Evolutionary conservation across 805 yeast genomes (phyloP).

Genomic region (Helenozyma rhizophorensis): DNA sequence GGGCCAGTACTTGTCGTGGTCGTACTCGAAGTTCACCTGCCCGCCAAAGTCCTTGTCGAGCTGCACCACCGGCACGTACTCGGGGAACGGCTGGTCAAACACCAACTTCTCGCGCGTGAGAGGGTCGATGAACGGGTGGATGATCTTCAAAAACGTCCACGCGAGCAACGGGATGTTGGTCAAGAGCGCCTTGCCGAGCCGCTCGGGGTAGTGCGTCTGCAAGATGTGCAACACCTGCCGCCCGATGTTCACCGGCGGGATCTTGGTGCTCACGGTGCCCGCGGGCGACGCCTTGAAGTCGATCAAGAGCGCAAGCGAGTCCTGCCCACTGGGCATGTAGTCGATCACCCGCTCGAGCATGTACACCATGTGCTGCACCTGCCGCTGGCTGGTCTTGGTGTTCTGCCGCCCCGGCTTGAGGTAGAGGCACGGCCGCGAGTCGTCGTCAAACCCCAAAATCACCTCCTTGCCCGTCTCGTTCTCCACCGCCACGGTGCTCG

Average conservation of each 20-base stretch:
- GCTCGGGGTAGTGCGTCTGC: slow-evolving; percentile 96
- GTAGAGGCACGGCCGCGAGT: slow-evolving; percentile 87
- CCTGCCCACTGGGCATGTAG: slow-evolving; percentile 96
- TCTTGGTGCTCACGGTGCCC: slow-evolving; percentile 55
- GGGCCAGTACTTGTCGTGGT: slow-evolving; percentile 79
- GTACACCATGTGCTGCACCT: slow-evolving; percentile 92
- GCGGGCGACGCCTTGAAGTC: slow-evolving; percentile 83
- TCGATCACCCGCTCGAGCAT: slow-evolving; percentile 91
- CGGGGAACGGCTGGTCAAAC: slow-evolving; percentile 80
- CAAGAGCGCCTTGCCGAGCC: slow-evolving; percentile 87
- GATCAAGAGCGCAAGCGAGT: slow-evolving; percentile 82
- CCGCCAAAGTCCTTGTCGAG: slow-evolving; percentile 87
- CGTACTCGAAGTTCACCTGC: slow-evolving; percentile 73
- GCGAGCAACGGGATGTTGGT: slow-evolving; percentile 94
- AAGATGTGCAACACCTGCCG: slow-evolving; percentile 88
- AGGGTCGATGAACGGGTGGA: slow-evolving; percentile 96
- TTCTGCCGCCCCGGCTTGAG: slow-evolving; percentile 94
- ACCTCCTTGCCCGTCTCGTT: slow-evolving; percentile 92
- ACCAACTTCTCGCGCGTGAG: slow-evolving; percentile 90
- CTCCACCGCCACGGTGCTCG: slow-evolving; percentile 57
- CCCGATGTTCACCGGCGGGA: slow-evolving; percentile 87
- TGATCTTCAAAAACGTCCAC: slow-evolving; percentile 85
- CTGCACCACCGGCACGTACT: slow-evolving; percentile 78
- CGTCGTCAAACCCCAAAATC: slow-evolving; percentile 85
- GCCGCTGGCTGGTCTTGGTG: slow-evolving; percentile 83